Evolutionary conservation across 2,329 filamentous ascomycete species (phyloP).

Genomic region (Stagonosporopsis vannaccii): DNA sequence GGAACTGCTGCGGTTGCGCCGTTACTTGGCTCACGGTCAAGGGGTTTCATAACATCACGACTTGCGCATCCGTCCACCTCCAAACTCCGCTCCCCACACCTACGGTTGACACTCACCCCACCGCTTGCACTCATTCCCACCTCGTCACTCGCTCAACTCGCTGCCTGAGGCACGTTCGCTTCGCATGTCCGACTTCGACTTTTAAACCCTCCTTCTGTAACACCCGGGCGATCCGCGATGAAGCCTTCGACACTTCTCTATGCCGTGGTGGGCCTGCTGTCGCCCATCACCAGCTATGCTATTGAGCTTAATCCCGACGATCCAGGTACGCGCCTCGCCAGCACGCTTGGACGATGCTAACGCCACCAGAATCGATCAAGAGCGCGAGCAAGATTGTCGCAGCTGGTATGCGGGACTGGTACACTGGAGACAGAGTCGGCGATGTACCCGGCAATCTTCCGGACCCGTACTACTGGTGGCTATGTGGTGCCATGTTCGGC

Average conservation of each 20-base stretch:
- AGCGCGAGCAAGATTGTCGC: constrained; percentile 68
- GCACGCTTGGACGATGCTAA: constrained; percentile 13
- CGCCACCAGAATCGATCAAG: constrained; percentile 63
- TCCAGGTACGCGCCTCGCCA: constrained; percentile 22
- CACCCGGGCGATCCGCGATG: constrained; percentile 26
- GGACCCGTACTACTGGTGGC: constrained; percentile 52
- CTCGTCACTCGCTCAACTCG: constrained; percentile 21
- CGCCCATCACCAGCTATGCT: constrained; percentile 23
- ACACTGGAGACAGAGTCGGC: constrained; percentile 66
- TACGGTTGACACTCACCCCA: constrained; percentile 4
- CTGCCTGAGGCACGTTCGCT: constrained; percentile 18
- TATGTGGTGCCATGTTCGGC: constrained; percentile 49
- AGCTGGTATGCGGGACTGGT: constrained; percentile 68
- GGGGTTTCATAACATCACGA: constrained; percentile 28
- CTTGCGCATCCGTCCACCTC: constrained; percentile 10
- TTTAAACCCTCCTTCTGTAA: constrained; percentile 4
- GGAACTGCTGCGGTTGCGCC: constrained; percentile 26
- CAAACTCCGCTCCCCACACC: constrained; percentile 4
- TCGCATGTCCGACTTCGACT: constrained; percentile 11
- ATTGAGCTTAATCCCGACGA: constrained; percentile 30
- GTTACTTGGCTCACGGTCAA: constrained; percentile 27
- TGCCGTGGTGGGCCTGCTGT: constrained; percentile 24
- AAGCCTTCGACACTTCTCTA: constrained; percentile 27
- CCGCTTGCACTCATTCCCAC: background rate
- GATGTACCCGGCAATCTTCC: constrained; percentile 65